Evolutionary conservation across 139 green algal genomes (phyloP).

Genomic region (Desmodesmus armatus): DNA sequence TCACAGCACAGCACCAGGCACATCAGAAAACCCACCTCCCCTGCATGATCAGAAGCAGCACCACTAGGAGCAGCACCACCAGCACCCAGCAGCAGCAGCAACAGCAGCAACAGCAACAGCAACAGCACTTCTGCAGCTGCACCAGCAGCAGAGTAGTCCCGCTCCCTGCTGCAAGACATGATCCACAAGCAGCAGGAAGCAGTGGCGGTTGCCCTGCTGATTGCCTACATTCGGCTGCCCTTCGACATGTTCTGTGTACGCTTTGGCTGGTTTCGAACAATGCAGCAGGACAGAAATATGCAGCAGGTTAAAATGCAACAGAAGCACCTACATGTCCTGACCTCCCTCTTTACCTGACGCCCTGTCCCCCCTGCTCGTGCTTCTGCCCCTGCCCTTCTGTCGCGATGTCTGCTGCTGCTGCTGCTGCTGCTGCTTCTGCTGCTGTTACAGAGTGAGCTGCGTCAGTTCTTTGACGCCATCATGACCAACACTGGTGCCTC

Average conservation of each 20-base stretch:
- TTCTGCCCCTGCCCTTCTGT: background rate
- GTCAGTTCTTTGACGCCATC: slow-evolving; percentile 40
- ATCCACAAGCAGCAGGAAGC: no score
- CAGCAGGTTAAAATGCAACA: no score
- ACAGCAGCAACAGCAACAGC: no score
- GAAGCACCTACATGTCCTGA: no score
- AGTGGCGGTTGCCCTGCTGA: no score
- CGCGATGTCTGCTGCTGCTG: background rate
- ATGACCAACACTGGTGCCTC: slow-evolving; percentile 24
- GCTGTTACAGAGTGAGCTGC: slow-evolving; percentile 39
- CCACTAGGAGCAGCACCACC: background rate
- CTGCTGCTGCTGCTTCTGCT: background rate
- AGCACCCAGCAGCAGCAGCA: background rate
- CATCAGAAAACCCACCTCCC: background rate
- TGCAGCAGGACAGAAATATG: background rate
- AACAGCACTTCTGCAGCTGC: no score
- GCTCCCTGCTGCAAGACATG: no score
- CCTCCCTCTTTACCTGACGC: background rate
- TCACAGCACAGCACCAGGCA: background rate
- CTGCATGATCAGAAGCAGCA: no score
- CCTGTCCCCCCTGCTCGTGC: background rate
- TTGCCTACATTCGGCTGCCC: no score
- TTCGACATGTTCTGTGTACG: no score
- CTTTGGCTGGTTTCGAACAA: background rate
- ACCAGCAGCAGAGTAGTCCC: no score